Evolutionary conservation across 371 early-diverging fungal species (phyloP), one percentile per base, ranked within the genome.

Genomic region (Thermomucor indicae-seudaticae): DNA sequence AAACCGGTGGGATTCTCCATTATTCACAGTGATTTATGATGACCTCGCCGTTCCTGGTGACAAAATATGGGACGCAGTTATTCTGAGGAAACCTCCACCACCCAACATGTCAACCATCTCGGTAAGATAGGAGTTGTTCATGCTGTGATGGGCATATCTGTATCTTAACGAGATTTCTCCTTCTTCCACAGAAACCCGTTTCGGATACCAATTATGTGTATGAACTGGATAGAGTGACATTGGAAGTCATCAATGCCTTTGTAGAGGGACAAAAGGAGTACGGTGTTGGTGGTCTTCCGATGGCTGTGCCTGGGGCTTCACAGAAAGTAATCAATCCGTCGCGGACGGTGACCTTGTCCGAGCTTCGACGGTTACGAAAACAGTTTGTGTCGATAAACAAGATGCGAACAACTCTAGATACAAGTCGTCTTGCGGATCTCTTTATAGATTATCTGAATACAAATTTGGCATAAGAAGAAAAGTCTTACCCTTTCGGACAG

Each of bases 1-100:
- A 6, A 90, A 91, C 58, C 74, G 92, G 40, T 98, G 98, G 98
- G 98, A 98, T 64, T 79, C 91, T 5, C 98, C 98, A 11, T 72
- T 96, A 17, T 95, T 95, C 56, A 88, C 90, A 0, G 65, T 94
- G 6, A 71, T 92, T 24, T 86, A 87, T 47, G 81, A 88, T 31
- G 93, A 87, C 42, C 63, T 57, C 6, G 61, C 65, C 50, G 51
- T 78, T 12, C 88, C 89, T 10, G 67, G 68, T 20, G 81, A 86
- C 24, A 65, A 67, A 22, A 86, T 95, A 41, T 85, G 90, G 83
- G 84, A 85, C 46, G 85, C 95, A 14, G 59, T 95, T 4, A 72
- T 94, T 25, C 58, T 84, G 49, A 74, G 80, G 29, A 86, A 85
- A 44, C 80, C 94, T 11, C 84, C 84, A 48, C 85, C 89, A n/a